Base-by-base conservation (phyloP, 805 yeast genomes). In the Torulaspora microellipsoides region DNA sequence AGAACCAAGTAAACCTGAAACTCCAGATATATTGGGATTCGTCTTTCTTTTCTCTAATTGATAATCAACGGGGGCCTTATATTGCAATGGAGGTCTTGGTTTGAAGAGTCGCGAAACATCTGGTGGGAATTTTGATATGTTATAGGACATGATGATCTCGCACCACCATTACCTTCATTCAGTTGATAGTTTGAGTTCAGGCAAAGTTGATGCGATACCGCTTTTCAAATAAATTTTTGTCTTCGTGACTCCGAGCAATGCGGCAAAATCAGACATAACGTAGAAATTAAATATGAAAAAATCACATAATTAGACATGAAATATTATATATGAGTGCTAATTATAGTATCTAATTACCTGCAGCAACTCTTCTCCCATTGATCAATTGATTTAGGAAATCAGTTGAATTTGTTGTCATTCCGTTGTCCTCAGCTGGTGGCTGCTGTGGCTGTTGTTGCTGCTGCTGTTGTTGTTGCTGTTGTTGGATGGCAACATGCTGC, bases 311-410 rank as follows among this genome's bases (percentile, higher is more conserved):
- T 17, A 28, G 20, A 31, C 27, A 35, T n/a, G n/a, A 13, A 15
- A 39, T 38, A 34, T 33, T 20, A 36, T 25, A 39, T 20, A 43
- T 34, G 33, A 20, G 31, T 29, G 30, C n/a, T 32, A 43, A 6
- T 30, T 28, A 31, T 6, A 13, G 29, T 8, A 30, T 11, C 45
- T 42, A 58, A 37, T 53, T 58, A 15, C 59, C 55, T 15, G 71
- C 68, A 38, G 65, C 57, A 35, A 67, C 60, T 54, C 69, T 77
- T 60, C 83, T 85, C 25, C 95, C 95, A 54, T 83, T 82, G 81
- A 89, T 82, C 59, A 89, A 71, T 64, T 88, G 96, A 45, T 80
- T 86, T 55, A 89, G 73, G 57, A 89, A 73, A 59, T 88, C 95
- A 32, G 88, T 81, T 47, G 90, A 83, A 38, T 85, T 79, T 23